phyloP scores from a whole-genome alignment of 768 basidiomycete species.

The Grammothele lineata region DNA sequence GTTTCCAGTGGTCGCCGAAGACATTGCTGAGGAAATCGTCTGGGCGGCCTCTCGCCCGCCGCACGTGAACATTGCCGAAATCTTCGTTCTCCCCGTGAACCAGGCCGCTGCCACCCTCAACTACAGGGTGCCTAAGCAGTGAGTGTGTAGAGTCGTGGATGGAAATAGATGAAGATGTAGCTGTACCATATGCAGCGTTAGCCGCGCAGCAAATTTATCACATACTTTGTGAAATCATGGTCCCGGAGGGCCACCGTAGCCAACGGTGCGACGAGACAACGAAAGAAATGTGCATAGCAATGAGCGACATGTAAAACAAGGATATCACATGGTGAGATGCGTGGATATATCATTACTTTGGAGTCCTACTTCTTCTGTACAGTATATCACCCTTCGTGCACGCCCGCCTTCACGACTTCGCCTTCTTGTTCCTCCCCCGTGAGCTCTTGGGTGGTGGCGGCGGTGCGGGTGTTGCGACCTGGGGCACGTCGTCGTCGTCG shows the following conservation, averaged over 20 bases:
- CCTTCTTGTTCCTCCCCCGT: constrained; percentile 27
- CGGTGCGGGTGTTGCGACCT: constrained; percentile 30
- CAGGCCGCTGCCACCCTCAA: constrained; percentile 67
- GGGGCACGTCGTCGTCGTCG: constrained; percentile 50
- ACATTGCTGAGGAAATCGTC: constrained; percentile 97
- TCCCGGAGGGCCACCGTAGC: too few species aligned
- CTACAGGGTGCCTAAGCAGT: constrained; percentile 44
- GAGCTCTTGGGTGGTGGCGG: constrained; percentile 43
- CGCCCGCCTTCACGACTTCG: constrained; percentile 15
- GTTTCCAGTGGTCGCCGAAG: constrained; percentile 65
- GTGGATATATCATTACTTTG: too few species aligned
- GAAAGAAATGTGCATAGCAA: neutral
- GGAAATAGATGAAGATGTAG: constrained; percentile 4
- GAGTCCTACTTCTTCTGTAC: too few species aligned
- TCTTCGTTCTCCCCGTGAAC: constrained; percentile 74
- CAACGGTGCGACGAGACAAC: too few species aligned
- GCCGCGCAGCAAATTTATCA: too few species aligned
- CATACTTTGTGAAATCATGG: too few species aligned
- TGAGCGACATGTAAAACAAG: neutral
- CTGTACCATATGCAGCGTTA: constrained; percentile 11
- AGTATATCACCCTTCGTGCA: neutral
- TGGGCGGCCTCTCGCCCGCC: constrained; percentile 92
- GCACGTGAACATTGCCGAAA: constrained; percentile 88
- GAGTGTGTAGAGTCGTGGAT: neutral
- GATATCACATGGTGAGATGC: neutral